Conservation (phyloP, 768 basidiomycete species). For the Tricholoma sp. region DNA sequence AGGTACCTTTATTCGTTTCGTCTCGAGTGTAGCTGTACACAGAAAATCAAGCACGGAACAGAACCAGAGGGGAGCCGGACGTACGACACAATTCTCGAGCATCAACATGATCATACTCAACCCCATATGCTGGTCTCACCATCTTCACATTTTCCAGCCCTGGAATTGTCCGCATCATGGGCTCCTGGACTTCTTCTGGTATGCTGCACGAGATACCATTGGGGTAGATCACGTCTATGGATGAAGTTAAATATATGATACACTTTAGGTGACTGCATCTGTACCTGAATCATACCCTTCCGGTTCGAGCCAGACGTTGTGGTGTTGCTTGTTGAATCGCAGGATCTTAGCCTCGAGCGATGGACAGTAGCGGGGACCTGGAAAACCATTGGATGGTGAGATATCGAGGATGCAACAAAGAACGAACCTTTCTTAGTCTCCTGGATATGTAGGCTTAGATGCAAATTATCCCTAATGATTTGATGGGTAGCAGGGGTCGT, state of each 20-base stretch:
- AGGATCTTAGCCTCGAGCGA: slow-evolving; percentile 85
- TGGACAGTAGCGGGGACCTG: slow-evolving; percentile 89
- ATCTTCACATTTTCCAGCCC: slow-evolving; percentile 84
- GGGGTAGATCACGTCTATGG: slow-evolving; percentile 78
- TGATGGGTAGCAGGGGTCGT: slow-evolving; percentile 74
- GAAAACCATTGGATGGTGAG: background rate
- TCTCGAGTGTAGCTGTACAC: slow-evolving; percentile 72
- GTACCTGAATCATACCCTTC: slow-evolving; percentile 87
- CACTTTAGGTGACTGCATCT: slow-evolving; percentile 1
- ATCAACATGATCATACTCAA: slow-evolving; percentile 90
- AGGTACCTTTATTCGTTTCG: slow-evolving; percentile 69
- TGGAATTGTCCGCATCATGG: slow-evolving; percentile 78
- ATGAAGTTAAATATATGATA: background rate
- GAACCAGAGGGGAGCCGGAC: slow-evolving; percentile 20
- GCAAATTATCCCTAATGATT: slow-evolving; percentile 71
- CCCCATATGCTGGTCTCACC: slow-evolving; percentile 83
- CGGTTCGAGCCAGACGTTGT: slow-evolving; percentile 86
- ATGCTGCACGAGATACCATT: slow-evolving; percentile 87
- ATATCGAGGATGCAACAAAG: background rate
- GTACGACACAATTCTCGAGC: slow-evolving; percentile 71
- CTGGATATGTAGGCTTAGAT: slow-evolving; percentile 79
- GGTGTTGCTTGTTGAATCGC: slow-evolving; percentile 68
- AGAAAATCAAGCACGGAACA: background rate
- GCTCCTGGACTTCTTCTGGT: slow-evolving; percentile 80
- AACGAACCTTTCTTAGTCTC: slow-evolving; percentile 76